Percentiles rank a stretch among this genome's conserved stretches.
Conservation (phyloP, 768 basidiomycete genomes). For the Boletus tylopilopsis region DNA sequence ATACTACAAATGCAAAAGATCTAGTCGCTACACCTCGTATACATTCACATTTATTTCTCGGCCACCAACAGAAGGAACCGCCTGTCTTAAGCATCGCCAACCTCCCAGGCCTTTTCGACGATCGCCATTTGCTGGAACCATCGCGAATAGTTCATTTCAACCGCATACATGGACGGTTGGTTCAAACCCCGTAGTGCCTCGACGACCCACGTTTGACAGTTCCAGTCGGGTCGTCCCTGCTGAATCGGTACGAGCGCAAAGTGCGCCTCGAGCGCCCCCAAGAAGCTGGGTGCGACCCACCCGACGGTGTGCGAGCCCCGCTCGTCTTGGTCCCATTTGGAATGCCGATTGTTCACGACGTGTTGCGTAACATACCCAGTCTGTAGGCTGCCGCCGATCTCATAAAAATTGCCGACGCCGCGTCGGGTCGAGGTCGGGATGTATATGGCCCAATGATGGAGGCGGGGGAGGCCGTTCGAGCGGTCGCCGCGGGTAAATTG, state of each 20-base stretch:
- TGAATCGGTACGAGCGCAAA: conserved; percentile 1
- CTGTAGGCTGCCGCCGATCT: not conserved
- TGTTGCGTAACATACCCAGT: not conserved
- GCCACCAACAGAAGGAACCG: too few species aligned
- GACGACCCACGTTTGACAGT: conserved; percentile 7
- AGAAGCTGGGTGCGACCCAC: not conserved
- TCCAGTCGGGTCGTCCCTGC: conserved; percentile 2
- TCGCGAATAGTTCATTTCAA: conserved; percentile 11
- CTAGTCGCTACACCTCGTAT: not conserved
- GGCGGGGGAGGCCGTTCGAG: not conserved
- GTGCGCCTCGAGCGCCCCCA: conserved; percentile 1
- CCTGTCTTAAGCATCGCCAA: conserved; percentile 9
- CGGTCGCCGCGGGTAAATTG: conserved; percentile 2
- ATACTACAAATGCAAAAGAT: not conserved
- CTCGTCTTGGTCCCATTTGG: not conserved
- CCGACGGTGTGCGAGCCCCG: conserved; percentile 1
- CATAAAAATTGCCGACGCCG: conserved; percentile 9
- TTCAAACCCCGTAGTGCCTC: conserved; percentile 7
- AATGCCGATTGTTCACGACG: conserved; percentile 1
- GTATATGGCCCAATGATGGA: conserved; percentile 9
- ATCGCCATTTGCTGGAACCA: conserved; percentile 15
- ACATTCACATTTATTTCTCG: not conserved
- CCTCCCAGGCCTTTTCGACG: conserved; percentile 14
- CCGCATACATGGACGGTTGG: conserved; percentile 10
- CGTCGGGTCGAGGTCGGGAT: not conserved